Evolutionary conservation across 306 rosid species (phyloP).

Genomic region (Quercus bicolor): DNA sequence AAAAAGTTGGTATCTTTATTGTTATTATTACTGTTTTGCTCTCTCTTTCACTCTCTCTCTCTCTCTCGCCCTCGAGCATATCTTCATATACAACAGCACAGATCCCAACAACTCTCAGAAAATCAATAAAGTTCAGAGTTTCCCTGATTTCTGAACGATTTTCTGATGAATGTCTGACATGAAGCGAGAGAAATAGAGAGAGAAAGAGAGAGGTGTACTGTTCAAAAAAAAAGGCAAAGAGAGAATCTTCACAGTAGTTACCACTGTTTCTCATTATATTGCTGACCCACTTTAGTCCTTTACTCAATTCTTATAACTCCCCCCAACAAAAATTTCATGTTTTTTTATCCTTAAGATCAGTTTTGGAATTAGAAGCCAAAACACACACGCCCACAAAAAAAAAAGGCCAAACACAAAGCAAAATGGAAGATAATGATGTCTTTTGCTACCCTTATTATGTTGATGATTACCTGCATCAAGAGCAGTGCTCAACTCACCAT

Average conservation of each 20-base stretch:
- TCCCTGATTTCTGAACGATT: constrained; percentile 76
- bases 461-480: constrained; percentile 36
- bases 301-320: constrained; percentile 16
- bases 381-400: not conserved
- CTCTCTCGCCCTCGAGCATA: constrained; percentile 18
- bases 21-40: constrained; percentile 34
- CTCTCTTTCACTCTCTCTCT: not conserved
- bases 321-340: constrained; percentile 10
- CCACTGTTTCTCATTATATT: constrained; percentile 31
- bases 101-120: constrained; percentile 81
- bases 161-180: constrained; percentile 68
- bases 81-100: constrained; percentile 50
- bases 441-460: constrained; percentile 53
- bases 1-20: constrained; percentile 42
- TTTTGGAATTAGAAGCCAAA: not conserved
- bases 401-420: too few relatives aligned
- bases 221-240: constrained; percentile 27
- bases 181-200: constrained; percentile 26
- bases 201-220: constrained; percentile 26
- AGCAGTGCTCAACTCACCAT: constrained; percentile 33
- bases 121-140: constrained; percentile 58
- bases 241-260: constrained; percentile 74
- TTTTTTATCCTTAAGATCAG: not conserved
- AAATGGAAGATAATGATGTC: constrained; percentile 48
- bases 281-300: constrained; percentile 44